Evolutionary conservation across 1,139 yeast genomes (phyloP).

Genomic region (Kodamaea sp.): DNA sequence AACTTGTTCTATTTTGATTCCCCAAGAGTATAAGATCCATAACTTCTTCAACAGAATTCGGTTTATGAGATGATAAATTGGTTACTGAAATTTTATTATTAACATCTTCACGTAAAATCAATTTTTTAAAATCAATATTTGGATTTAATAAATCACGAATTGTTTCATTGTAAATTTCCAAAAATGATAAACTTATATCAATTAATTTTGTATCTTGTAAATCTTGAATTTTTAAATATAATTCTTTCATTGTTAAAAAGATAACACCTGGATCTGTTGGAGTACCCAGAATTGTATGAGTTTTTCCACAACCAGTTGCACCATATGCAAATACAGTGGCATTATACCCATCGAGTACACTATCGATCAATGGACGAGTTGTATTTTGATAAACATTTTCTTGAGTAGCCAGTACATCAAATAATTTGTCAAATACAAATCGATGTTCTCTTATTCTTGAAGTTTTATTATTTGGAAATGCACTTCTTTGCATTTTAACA

Average conservation of each 20-base stretch:
- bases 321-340: conserved; percentile 96
- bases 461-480: conserved; percentile 41
- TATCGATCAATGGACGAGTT: conserved; percentile 67
- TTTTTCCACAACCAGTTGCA: conserved; percentile 98
- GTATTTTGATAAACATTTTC: conserved; percentile 64
- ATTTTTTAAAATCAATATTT: conserved; percentile 37
- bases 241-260: conserved; percentile 71
- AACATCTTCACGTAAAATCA: conserved; percentile 70
- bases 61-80: conserved; percentile 64
- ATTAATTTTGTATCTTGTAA: conserved; percentile 52
- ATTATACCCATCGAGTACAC: conserved; percentile 79
- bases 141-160: conserved; percentile 75
- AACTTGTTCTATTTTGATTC: conserved; percentile 70
- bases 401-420: conserved; percentile 64
- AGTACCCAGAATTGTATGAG: conserved; percentile 83
- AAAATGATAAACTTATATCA: conserved; percentile 65
- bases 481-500: conserved; percentile 55
- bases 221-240: conserved; percentile 58
- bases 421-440: conserved; percentile 77
- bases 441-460: conserved; percentile 70
- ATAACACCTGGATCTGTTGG: conserved; percentile 76
- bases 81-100: conserved; percentile 67
- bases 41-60: conserved; percentile 66
- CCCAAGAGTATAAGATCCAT: conserved; percentile 76
- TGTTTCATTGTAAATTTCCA: conserved; percentile 89